Evolutionary conservation across 495 filamentous ascomycete genomes (phyloP), one percentile per base, ranked within the genome.

Genomic region (Talaromyces proteolyticus): DNA sequence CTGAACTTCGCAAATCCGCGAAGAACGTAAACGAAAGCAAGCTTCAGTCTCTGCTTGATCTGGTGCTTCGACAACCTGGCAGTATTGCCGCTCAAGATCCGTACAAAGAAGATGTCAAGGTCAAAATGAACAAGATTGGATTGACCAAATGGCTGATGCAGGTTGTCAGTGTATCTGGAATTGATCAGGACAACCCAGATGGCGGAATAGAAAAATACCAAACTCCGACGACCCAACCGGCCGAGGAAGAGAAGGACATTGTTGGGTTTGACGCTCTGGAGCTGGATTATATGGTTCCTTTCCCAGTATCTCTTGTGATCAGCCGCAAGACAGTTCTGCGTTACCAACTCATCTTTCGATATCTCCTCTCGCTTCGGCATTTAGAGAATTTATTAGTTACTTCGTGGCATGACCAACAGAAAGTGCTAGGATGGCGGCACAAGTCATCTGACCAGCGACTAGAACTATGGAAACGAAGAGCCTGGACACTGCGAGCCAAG

Each of bases 71-170:
- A 4, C 93, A 98, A 58, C 91, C 93, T 2, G 93, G 94, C 10
- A 96, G 87, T 60, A 86, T 98, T 43, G 92, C 93, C 14, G 90
- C 90, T 2, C 80, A 92, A 46, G 93, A 97, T 65, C 90, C 91
- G 0, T 98, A 92, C 74, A 97, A 96, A 62, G 93, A 98, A 64
- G 91, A 97, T 59, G 89, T 98, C 54, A 95, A 94, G 63, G 87
- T 98, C 7, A 82, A 87, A 53, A 96, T 97, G 89, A 96, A 96
- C 66, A 90, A 96, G 56, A 81, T 92, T 46, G 85, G 87, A 16
- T 79, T 98, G 22, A 93, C 88, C 5, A 92, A 91, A 57, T 91
- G 89, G 76, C 73, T 98, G 44, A 95, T 96, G 82, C 83, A 91
- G 18, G 90, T 98, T 23, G 92, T 98, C 50, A 96, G 87, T 59